These are phyloP conservation scores for Pseudogymnoascus sp. DNA, from an alignment of 2,329 filamentous ascomycete genomes.

Conservation along the genomic window DNA sequence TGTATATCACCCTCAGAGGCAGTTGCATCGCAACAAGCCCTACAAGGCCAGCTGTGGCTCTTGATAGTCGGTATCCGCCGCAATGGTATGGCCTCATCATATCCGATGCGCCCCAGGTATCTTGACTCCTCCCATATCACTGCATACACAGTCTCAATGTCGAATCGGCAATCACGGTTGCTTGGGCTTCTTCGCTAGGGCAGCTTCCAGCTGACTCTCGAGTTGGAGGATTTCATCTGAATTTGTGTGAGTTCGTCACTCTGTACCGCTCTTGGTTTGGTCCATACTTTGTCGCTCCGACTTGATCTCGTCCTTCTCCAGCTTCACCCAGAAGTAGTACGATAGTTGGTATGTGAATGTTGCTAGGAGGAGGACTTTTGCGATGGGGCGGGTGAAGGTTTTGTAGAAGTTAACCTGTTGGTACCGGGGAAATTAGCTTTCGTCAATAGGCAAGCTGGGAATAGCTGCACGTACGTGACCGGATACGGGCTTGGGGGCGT, in stretches of 20 bases:
- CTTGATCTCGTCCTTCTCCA: conserved; percentile 63
- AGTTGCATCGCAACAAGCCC: background rate
- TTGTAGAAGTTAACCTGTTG: conserved; percentile 60
- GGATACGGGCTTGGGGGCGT: conserved; percentile 8
- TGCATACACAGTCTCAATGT: background rate
- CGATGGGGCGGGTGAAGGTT: conserved; percentile 62
- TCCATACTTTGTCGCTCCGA: conserved; percentile 46
- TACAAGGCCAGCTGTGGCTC: too few species aligned
- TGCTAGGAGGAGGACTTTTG: conserved; percentile 65
- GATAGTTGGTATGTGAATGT: conserved; percentile 70
- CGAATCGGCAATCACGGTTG: conserved; percentile 1
- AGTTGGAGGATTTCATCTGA: conserved; percentile 6
- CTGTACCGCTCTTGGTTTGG: background rate
- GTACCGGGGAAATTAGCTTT: background rate
- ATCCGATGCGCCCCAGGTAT: background rate
- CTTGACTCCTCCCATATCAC: background rate
- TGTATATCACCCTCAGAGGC: background rate
- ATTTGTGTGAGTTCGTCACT: background rate
- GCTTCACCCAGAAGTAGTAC: conserved; percentile 66
- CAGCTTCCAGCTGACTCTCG: background rate
- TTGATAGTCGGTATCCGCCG: background rate
- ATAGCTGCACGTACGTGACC: conserved; percentile 11
- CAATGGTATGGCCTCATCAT: too few species aligned
- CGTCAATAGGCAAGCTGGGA: background rate
- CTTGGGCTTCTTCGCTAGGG: background rate